Base-by-base conservation (phyloP, 2,329 filamentous ascomycete genomes). In the Fusarium tanahbumbuense region DNA sequence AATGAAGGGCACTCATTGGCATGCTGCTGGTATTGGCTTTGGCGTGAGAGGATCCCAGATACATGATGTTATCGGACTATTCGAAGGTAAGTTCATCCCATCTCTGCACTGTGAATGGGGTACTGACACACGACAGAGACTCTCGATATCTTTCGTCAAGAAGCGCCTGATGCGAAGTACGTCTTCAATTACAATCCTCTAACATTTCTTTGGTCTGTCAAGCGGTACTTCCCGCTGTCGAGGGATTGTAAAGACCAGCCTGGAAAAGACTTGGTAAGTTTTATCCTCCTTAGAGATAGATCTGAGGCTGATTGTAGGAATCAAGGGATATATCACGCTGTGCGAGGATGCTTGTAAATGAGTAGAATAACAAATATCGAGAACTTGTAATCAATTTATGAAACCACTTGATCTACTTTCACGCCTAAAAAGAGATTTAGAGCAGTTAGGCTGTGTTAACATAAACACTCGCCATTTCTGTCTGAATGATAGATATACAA, bases 111-210 rank as follows among this genome's bases (percentile, higher is more conserved):
- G 6, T 15, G 5, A 2, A 8, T 4, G 9, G 4, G 0, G 16
- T 6, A 8, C 18, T 64, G 1, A 64, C 8, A 1, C 2, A 5
- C 0, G 0, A 0, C 1, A 64, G 62, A 64, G 11, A 64, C 60
- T 0, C 25, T 64, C 5, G 60, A 64, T 5, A 65, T 65, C 11
- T 65, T 52, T 3, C 52, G 62, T 1, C n/a, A 64, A 5, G 60
- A 52, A 27, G 62, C 62, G 0, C 40, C 60, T 0, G 32, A 59
- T 58, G 46, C 62, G 0, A 65, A 59, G 11, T 52, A 42, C 4
- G 60, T 65, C 0, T 65, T 65, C 13, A 65, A 64, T 9, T 65
- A 65, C 6, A 65, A 64, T 7, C 62, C 62, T 0, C 22, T 64
- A 4, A 52, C 46, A 0, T 65, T 65, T 13, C 3, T 65, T 0